Conservation (phyloP, 305 asterid genomes). For the Withania somnifera region DNA sequence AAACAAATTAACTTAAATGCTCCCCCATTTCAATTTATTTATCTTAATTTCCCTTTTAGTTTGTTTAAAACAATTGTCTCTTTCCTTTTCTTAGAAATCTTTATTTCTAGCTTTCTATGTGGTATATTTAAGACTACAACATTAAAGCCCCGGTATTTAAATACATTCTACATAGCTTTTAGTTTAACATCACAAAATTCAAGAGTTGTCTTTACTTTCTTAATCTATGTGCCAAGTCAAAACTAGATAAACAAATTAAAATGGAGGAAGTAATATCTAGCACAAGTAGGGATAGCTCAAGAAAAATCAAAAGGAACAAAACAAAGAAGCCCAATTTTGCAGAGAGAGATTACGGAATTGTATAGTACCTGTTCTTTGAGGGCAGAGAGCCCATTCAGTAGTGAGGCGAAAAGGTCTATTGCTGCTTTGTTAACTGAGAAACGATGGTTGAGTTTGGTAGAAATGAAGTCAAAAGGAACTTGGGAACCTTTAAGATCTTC, state of each 20-base stretch:
- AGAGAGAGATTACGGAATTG: neutral
- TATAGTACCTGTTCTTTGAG: slow-evolving; percentile 11
- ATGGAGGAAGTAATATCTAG: neutral
- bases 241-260: no score
- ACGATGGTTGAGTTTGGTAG: slow-evolving; percentile 15
- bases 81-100: no score
- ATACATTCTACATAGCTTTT: no score
- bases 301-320: neutral
- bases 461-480: slow-evolving; percentile 4
- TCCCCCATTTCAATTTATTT: no score
- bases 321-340: neutral
- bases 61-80: no score
- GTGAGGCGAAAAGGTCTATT: slow-evolving; percentile 1
- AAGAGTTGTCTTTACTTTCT: no score
- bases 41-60: no score
- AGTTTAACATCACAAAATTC: no score
- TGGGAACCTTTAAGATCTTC: neutral
- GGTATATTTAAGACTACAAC: no score
- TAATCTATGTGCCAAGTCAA: no score
- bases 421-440: slow-evolving; percentile 18
- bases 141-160: no score
- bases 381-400: slow-evolving; percentile 3
- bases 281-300: neutral
- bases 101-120: no score
- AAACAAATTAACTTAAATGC: neutral